Base-by-base conservation (phyloP, 148 eudicot genomes). In the Hydrangea macrophylla region DNA sequence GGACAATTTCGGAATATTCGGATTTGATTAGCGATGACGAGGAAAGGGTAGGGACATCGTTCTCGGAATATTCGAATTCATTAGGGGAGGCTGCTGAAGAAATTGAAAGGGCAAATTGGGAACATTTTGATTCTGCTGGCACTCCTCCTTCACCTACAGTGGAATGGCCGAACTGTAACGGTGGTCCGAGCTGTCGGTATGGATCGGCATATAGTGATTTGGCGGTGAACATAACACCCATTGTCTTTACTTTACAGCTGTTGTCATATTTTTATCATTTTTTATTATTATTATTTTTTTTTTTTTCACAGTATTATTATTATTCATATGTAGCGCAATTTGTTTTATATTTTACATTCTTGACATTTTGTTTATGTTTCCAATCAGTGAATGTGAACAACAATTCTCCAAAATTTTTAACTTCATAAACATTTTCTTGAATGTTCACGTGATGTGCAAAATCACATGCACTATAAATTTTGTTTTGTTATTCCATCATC, bases 51-150 rank as follows among this genome's bases (percentile, higher is more conserved):
- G 67, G 69, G 60, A 50, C 54, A 13, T n/a, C 40, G 54, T 66
- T 60, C 31, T 60, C 31, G 71, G 80, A 75, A 80, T 57, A 69
- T 75, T 62, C 55, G 9, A 75, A 67, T 5, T 33, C 55, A 3
- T 5, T 0, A 0, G 72, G 20, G 76, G 65, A 15, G 76, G 65
- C 3, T 39, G 60, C 44, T 15, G 45, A 20, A 36, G 76, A 53
- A 60, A 71, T 30, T 27, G 76, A 55, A 40, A 9, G 44, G 69
- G 31, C 51, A 36, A 55, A 71, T 57, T 18, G 17, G 35, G 76
- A 59, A 58, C 28, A 24, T 65, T 13, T 0, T 17, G 50, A 70
- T 50, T 57, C n/a, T 1, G 35, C 62, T 23, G 64, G 15, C 15
- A 44, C 12, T n/a, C 22, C 5, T 8, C 4, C 4, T 35, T 35